Evolutionary conservation across 495 filamentous ascomycete species (phyloP).

Genomic region (Daldinia decipiens): DNA sequence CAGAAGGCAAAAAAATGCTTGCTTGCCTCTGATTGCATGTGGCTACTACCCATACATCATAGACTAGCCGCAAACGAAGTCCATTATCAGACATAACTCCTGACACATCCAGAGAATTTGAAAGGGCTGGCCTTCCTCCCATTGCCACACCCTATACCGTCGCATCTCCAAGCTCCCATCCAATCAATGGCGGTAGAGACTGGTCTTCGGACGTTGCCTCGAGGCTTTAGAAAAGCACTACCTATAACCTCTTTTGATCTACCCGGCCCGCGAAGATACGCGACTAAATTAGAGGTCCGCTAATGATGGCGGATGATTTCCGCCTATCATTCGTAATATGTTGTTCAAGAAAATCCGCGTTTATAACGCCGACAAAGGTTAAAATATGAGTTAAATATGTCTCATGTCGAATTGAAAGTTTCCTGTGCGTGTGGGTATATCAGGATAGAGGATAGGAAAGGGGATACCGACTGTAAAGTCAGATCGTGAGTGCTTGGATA

Average conservation of each 20-base stretch:
- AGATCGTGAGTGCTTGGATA: conserved; percentile 13
- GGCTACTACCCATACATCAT: conserved; percentile 30
- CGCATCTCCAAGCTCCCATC: conserved; percentile 37
- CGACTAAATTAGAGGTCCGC: conserved; percentile 10
- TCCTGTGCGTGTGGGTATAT: conserved; percentile 37
- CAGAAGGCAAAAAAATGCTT: conserved; percentile 25
- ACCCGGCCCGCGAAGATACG: neutral
- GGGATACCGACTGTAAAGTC: conserved; percentile 12
- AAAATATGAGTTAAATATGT: conserved; percentile 15
- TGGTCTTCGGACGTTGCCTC: conserved; percentile 22
- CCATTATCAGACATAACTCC: conserved; percentile 27
- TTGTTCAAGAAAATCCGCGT: conserved; percentile 20
- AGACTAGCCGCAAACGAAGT: conserved; percentile 23
- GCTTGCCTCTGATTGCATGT: conserved; percentile 15
- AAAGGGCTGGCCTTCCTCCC: neutral
- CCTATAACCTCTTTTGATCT: neutral
- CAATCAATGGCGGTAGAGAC: conserved; percentile 43
- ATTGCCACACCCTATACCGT: conserved; percentile 10
- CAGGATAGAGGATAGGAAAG: conserved; percentile 31
- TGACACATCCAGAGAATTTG: conserved; percentile 25
- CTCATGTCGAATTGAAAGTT: conserved; percentile 32
- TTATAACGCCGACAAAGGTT: conserved; percentile 8
- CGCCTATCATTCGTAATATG: conserved; percentile 10
- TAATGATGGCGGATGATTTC: conserved; percentile 8
- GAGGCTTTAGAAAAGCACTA: conserved; percentile 17